Evolutionary conservation across 805 yeast species (phyloP).

Genomic region (Hanseniaspora meyeri): DNA sequence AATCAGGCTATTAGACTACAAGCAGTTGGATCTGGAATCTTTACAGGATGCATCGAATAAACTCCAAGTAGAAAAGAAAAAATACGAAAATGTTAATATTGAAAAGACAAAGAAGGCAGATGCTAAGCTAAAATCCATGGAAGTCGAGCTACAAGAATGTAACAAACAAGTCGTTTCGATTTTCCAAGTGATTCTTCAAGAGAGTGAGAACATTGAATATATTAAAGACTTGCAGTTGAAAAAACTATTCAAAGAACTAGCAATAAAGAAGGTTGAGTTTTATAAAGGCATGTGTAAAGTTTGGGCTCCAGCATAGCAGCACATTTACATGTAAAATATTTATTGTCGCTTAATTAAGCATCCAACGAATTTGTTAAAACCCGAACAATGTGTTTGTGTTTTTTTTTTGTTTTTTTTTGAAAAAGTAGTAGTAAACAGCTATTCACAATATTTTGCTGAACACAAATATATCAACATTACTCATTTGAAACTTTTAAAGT

Average conservation of each 20-base stretch:
- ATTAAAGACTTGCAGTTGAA: slow-evolving; percentile 9
- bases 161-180: slow-evolving; percentile 11
- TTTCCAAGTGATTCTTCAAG: slow-evolving; percentile 5
- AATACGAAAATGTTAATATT: slow-evolving; percentile 4
- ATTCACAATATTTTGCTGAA: too few species aligned
- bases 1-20: slow-evolving; percentile 10
- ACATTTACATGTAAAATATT: background rate
- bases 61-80: slow-evolving; percentile 2
- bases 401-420: background rate
- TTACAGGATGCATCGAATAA: slow-evolving; percentile 7
- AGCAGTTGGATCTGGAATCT: slow-evolving; percentile 11
- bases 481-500: too few species aligned
- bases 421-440: too few species aligned
- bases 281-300: slow-evolving; percentile 52
- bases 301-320: slow-evolving; percentile 3
- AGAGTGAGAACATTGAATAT: slow-evolving; percentile 11
- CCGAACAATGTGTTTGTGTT: too few species aligned
- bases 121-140: background rate
- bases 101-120: slow-evolving; percentile 6
- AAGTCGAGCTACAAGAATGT: slow-evolving; percentile 7
- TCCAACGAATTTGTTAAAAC: too few species aligned
- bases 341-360: too few species aligned
- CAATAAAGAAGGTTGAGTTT: slow-evolving; percentile 37
- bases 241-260: slow-evolving; percentile 7
- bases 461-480: too few species aligned